Percentiles rank a stretch among this genome's conserved stretches.
Conservation (phyloP, 208 protist genomes). For the Leishmania martiniquensis region DNA sequence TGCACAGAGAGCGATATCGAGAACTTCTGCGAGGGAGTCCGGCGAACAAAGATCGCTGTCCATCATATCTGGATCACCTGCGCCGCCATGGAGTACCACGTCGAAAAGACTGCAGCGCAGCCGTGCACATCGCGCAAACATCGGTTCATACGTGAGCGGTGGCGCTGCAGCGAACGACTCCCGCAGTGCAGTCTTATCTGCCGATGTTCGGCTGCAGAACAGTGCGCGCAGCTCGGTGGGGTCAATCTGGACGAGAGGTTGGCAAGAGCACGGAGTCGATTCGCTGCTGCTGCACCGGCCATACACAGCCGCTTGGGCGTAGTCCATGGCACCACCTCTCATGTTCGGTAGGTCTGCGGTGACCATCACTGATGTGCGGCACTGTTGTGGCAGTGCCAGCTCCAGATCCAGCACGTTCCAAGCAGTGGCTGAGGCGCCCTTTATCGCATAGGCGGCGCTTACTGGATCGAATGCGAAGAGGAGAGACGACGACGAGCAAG, state of each 20-base stretch:
- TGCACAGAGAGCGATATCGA: background rate
- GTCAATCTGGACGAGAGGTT: background rate
- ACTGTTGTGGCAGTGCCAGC: background rate
- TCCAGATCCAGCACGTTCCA: conserved; percentile 4
- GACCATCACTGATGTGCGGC: background rate
- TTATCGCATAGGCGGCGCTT: background rate
- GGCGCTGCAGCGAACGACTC: background rate
- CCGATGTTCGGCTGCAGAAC: background rate
- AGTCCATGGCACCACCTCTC: background rate
- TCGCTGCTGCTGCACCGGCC: background rate
- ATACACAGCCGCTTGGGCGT: background rate
- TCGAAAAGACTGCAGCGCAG: background rate
- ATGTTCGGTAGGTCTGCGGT: background rate
- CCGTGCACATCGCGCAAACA: conserved; percentile 8
- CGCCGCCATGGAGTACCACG: background rate
- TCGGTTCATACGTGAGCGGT: background rate
- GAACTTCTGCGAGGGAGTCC: background rate
- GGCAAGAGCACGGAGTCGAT: background rate
- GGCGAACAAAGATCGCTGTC: background rate
- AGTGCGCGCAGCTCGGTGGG: background rate
- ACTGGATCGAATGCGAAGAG: background rate
- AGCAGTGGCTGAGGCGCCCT: background rate
- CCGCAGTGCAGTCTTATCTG: background rate
- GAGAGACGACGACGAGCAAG: background rate
- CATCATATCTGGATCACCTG: background rate